Percentiles rank a stretch among this genome's conserved stretches.
These are phyloP conservation scores for Puccinia triticina DNA, from an alignment of 1,284 basidiomycete genomes.

Conservation along the genomic window DNA sequence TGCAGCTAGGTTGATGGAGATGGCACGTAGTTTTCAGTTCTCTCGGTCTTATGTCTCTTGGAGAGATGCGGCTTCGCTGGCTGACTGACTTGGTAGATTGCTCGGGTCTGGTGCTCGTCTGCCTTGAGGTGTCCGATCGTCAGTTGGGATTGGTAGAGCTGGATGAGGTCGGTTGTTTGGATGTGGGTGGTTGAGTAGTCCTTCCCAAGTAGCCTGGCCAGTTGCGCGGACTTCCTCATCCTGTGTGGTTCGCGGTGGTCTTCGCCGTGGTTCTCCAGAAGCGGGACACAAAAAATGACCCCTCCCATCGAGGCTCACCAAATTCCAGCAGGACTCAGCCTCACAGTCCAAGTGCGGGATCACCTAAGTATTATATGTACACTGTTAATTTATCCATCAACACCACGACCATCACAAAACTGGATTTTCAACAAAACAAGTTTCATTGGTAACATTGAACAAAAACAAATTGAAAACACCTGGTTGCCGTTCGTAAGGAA, in stretches of 20 bases:
- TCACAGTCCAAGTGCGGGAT: too few species aligned
- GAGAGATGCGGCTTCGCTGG: not conserved
- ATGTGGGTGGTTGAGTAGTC: not conserved
- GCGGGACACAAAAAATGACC: too few species aligned
- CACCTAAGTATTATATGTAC: too few species aligned
- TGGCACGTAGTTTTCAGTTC: too few species aligned
- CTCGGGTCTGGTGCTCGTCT: constrained; percentile 17
- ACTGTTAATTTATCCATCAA: too few species aligned
- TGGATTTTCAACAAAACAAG: not conserved
- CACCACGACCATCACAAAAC: not conserved
- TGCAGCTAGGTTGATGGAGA: constrained; percentile 5
- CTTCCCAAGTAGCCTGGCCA: not conserved
- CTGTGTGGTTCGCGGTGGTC: too few species aligned
- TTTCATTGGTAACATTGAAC: not conserved
- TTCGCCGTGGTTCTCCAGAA: too few species aligned
- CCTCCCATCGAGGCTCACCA: too few species aligned
- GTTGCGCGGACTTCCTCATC: too few species aligned
- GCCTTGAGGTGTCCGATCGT: constrained; percentile 1
- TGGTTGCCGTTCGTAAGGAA: not conserved
- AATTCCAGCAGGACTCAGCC: too few species aligned
- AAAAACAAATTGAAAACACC: not conserved
- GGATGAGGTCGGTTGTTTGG: constrained; percentile 41
- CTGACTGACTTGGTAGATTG: constrained; percentile 25
- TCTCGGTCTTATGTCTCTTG: not conserved
- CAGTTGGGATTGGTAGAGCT: constrained; percentile 23